Conservation (phyloP, 2,329 filamentous ascomycete species). For the Talaromyces pinophilus region DNA sequence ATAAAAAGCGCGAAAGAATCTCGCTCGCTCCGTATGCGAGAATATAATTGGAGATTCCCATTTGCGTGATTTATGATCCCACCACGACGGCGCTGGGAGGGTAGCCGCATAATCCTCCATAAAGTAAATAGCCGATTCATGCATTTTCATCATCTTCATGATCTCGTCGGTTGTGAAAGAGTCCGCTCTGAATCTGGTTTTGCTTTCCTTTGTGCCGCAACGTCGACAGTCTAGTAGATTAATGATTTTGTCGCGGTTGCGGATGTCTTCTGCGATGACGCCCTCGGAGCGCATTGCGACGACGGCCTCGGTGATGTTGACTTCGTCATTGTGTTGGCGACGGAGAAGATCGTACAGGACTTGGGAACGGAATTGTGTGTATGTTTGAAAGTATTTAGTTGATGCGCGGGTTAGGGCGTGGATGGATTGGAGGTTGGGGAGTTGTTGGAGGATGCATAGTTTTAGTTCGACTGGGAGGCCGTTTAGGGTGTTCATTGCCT, state of each 20-base stretch:
- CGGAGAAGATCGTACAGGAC: conserved; percentile 14
- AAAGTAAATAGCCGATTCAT: background rate
- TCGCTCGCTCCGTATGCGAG: conserved; percentile 21
- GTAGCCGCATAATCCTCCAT: background rate
- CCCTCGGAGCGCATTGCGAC: conserved; percentile 27
- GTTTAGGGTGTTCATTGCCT: conserved; percentile 17
- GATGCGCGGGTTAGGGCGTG: conserved; percentile 27
- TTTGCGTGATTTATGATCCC: background rate
- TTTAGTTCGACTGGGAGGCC: conserved; percentile 27
- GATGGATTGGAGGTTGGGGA: conserved; percentile 24
- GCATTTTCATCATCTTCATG: conserved; percentile 9
- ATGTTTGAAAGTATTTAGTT: conserved; percentile 24
- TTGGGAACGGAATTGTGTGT: conserved; percentile 19
- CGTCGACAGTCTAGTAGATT: conserved; percentile 7
- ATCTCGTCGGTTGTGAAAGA: conserved; percentile 12
- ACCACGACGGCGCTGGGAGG: background rate
- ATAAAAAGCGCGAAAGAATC: conserved; percentile 26
- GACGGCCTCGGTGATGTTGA: conserved; percentile 27
- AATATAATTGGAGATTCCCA: conserved; percentile 13
- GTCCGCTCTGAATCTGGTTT: background rate
- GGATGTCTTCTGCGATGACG: conserved; percentile 17
- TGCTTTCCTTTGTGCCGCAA: background rate
- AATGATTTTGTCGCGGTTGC: background rate
- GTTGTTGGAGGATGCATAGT: conserved; percentile 24
- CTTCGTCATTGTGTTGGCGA: conserved; percentile 19